phyloP scores from a whole-genome alignment of 495 filamentous ascomycete genomes.

The Chaetomidium leptoderma region DNA sequence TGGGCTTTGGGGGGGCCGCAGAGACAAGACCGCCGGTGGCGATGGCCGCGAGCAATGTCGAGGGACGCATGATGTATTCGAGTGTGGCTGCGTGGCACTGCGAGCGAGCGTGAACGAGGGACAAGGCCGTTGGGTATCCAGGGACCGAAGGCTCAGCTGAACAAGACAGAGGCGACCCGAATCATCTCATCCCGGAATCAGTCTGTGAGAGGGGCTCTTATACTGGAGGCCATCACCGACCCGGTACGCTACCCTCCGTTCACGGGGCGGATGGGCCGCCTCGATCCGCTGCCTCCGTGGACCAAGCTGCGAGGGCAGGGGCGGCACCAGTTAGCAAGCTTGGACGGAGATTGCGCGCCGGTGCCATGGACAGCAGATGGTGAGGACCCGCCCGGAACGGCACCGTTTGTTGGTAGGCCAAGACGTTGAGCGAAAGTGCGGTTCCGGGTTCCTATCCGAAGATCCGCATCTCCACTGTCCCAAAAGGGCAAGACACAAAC shows the following conservation, averaged over 20 bases:
- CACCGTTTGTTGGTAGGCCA: constrained; percentile 14
- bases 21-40: constrained; percentile 18
- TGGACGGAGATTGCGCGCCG: constrained; percentile 10
- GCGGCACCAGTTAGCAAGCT: too few relatives aligned
- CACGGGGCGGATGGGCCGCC: constrained; percentile 2
- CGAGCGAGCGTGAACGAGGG: neutral
- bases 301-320: constrained; percentile 11
- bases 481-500: constrained; percentile 17
- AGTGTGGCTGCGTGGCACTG: neutral
- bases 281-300: neutral
- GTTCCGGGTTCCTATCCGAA: constrained; percentile 17
- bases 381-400: constrained; percentile 18
- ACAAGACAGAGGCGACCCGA: neutral
- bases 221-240: neutral
- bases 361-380: constrained; percentile 10
- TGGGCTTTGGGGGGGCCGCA: constrained; percentile 15
- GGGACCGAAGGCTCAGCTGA: neutral
- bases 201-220: neutral
- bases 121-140: neutral
- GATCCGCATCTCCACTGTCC: constrained; percentile 17
- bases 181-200: too few relatives aligned
- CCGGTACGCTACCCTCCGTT: constrained; percentile 7
- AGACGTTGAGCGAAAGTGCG: constrained; percentile 16
- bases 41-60: constrained; percentile 18
- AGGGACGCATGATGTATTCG: constrained; percentile 18